Base-by-base conservation (phyloP, 139 green algal genomes). In the Nannochloris sp. region DNA sequence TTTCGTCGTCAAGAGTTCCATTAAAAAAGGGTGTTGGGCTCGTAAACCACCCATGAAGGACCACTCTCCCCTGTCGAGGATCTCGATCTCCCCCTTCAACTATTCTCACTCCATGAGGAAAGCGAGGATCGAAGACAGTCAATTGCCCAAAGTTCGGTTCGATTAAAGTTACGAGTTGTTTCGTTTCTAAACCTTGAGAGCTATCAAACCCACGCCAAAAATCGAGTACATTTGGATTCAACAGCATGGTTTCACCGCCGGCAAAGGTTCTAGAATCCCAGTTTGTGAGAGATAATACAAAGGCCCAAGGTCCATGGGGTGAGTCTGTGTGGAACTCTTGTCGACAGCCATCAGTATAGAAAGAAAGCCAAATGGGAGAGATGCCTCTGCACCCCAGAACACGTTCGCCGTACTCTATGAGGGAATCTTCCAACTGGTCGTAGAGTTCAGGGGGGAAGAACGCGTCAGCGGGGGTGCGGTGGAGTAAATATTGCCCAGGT, bases 31-130 rank as follows among this genome's bases (percentile, higher is more conserved):
- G 83, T 15, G 68, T 59, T 3, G 86, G 88, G 37, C 84, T 75
- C 19, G 82, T 88, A 64, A 89, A 95, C 88, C 88, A 95, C 37
- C 88, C 88, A 48, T 92, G 85, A 63, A 95, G 70, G 54, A 92
- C 88, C 12, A 95, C 67, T 12, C 88, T 71, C 0, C 66, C 83
- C 51, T 90, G 53, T 5, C 64, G 62, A 7, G 85, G 81, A 61
- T 93, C 83, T 0, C 67, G 54, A 0, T 74, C 85, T 59, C 88
- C 88, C n/a, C n/a, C n/a, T 27, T 68, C 45, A 31, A 93, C 85
- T 34, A 65, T 60, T 4, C 73, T 57, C 44, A 91, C 87, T 10
- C 85, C 86, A 58, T 95, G 87, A 25, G 87, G 88, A 14, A 90
- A 75, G 12, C 88, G 75, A 19, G 77, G 77, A 53, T 89, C 82